Evolutionary conservation across 371 early-diverging fungal genomes (phyloP), one percentile per base, ranked within the genome.

Genomic region (Mortierella sp.): DNA sequence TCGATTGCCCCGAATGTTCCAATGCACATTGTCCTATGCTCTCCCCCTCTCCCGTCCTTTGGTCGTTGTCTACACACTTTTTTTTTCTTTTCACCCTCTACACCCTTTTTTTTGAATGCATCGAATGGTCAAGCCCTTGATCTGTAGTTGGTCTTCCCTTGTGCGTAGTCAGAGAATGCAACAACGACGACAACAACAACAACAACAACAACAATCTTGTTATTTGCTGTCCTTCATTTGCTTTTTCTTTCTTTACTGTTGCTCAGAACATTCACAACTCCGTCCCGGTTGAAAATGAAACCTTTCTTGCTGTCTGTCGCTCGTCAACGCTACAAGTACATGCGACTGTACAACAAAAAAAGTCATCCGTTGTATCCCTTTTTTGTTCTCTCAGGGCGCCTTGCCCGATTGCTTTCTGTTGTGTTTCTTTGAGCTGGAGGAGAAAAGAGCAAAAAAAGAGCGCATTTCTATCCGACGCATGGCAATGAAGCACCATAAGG

Each of bases 261-360:
- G 28, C 43, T 40, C 74, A 28, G 16, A 43, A 9, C 44, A 44
- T 61, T 31, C 28, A 28, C 40, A 59, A 40, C 44, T 55, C 44
- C 57, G 59, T 59, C 46, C 74, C 34, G 44, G n/a, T 34, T 14
- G 61, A 73, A 75, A 79, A 79, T 77, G 78, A 74, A 83, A 83
- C 83, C 74, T 83, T 79, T 51, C 26, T 16, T 57, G 21, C 14
- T 28, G 44, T 11, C 34, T 14, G 26, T n/a, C 50, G 28, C 28
- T 40, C n/a, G 5, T 26, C 43, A 40, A 40, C 43, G 2, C 43
- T 40, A 40, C 43, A 40, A 40, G 43, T 40, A 40, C 43, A 40
- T 4, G 4, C 43, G n/a, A n/a, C n/a, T n/a, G n/a, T n/a, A n/a
- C n/a, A n/a, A n/a, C 43, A 40, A 40, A 40, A 40, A 40, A 40